Conservation (phyloP, 2,329 filamentous ascomycete species). For the Stagonosporopsis tanaceti region DNA sequence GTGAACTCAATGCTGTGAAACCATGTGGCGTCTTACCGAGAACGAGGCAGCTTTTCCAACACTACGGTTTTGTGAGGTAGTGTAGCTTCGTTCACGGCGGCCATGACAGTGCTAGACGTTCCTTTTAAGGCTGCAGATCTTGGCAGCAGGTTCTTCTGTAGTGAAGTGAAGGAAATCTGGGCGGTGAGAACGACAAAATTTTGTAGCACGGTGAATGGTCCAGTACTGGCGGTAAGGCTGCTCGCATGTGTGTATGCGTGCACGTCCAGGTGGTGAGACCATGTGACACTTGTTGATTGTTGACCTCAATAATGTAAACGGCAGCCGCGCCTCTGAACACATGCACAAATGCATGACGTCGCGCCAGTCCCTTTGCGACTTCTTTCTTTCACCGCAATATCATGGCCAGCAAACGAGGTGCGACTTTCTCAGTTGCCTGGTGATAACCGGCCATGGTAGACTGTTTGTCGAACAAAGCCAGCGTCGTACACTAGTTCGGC, state of each 20-base stretch:
- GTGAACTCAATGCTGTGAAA: not conserved
- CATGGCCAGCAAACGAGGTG: not conserved
- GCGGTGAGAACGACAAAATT: not conserved
- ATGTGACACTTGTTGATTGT: conserved; percentile 11
- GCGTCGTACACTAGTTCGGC: conserved; percentile 57
- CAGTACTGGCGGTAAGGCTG: conserved; percentile 7
- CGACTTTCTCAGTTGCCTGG: not conserved
- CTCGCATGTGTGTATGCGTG: conserved; percentile 1
- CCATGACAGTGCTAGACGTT: not conserved
- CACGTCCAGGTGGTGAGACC: conserved; percentile 4
- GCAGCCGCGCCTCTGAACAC: conserved; percentile 2
- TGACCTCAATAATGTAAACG: conserved; percentile 1
- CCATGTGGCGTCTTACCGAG: conserved; percentile 1
- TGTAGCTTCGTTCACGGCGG: not conserved
- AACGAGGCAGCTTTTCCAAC: not conserved
- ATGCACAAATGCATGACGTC: conserved; percentile 2
- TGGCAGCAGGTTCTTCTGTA: conserved; percentile 3
- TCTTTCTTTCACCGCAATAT: not conserved
- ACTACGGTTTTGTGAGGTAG: not conserved
- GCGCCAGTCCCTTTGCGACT: not conserved
- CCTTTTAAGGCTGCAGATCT: not conserved
- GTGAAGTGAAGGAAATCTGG: conserved; percentile 16
- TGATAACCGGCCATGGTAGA: conserved; percentile 32
- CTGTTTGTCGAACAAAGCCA: conserved; percentile 41
- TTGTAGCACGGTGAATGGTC: not conserved